Percentiles rank a stretch among this genome's conserved stretches.
Evolutionary conservation across 2,329 filamentous ascomycete species (phyloP).

Genomic region (Hymenoscyphus albidus): DNA sequence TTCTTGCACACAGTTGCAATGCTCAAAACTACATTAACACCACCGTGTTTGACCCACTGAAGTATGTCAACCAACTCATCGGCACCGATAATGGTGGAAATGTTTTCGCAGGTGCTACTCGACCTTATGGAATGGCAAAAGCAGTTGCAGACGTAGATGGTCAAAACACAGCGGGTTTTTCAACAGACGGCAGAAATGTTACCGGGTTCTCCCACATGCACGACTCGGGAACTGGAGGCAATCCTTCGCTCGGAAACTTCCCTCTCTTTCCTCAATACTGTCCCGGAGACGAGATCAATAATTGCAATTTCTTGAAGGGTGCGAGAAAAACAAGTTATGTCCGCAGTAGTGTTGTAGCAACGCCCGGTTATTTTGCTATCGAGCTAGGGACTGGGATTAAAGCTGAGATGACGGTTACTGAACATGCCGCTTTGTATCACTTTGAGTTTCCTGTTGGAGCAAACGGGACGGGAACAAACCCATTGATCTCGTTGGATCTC

Average conservation of each 20-base stretch:
- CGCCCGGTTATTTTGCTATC: conserved; percentile 63
- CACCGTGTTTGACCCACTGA: conserved; percentile 1
- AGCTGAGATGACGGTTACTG: conserved; percentile 64
- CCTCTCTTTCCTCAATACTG: conserved; percentile 68
- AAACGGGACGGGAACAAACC: conserved; percentile 36
- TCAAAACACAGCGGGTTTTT: conserved; percentile 55
- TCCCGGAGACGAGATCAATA: conserved; percentile 55
- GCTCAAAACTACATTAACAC: not conserved
- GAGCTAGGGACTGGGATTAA: conserved; percentile 52
- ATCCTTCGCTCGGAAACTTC: conserved; percentile 68
- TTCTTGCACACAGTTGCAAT: not conserved
- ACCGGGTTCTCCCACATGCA: conserved; percentile 37
- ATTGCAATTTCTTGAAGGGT: conserved; percentile 56
- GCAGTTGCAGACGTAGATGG: conserved; percentile 52
- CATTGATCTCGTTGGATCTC: conserved; percentile 63
- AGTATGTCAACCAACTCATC: conserved; percentile 3
- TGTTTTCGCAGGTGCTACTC: conserved; percentile 53
- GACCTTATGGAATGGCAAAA: conserved; percentile 49
- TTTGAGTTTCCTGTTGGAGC: conserved; percentile 55
- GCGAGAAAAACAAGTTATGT: conserved; percentile 38
- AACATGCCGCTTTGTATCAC: conserved; percentile 61
- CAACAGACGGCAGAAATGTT: conserved; percentile 41
- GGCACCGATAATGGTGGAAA: conserved; percentile 33
- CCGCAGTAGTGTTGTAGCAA: conserved; percentile 50
- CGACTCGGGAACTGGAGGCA: conserved; percentile 44